Evolutionary conservation across 805 yeast genomes (phyloP), one percentile per base, ranked within the genome.

Genomic region (Metschnikowia lochheadii): DNA sequence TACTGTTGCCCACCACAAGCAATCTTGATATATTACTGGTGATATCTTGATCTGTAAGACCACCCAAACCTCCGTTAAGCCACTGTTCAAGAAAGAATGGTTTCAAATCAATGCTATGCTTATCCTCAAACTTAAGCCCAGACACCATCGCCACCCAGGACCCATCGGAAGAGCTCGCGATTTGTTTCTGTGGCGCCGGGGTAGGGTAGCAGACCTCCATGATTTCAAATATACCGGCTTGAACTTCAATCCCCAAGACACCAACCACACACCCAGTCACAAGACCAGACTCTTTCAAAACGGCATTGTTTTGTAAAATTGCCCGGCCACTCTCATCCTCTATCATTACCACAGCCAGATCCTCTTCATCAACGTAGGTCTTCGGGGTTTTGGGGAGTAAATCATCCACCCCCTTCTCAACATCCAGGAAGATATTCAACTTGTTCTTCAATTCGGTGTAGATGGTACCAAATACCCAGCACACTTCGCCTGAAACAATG

Each of bases 241-340:
- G 82, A 7, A 86, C 76, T 63, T 91, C 97, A 70, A 88, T 83
- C 0, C 99, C 99, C 10, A 90, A 65, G 0, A 90, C 79, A 0
- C 92, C 98, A 6, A 90, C 81, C 0, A 91, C 85, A n/a, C 83
- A 78, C 3, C 99, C 99, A 0, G 97, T 94, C 0, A 91, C 96
- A 23, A 92, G 72, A 2, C 85, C 78, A 17, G 80, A 73, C 6
- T 66, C 62, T 46, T 73, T 71, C 40, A 87, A 75, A 32, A 84
- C 66, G 20, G 61, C 74, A 23, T 89, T 91, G 41, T 81, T 81
- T 44, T 80, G 83, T 20, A 94, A 68, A 32, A 82, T 65, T 6
- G 96, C 84, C 46, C 99, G 75, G 3, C 99, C 99, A 49, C 90
- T 83, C 61, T 90, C 97, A 67, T 94, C 99, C 65, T 94, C 98